Evolutionary conservation across 1,139 yeast species (phyloP).

Genomic region (Saccharomyces pastorianus): DNA sequence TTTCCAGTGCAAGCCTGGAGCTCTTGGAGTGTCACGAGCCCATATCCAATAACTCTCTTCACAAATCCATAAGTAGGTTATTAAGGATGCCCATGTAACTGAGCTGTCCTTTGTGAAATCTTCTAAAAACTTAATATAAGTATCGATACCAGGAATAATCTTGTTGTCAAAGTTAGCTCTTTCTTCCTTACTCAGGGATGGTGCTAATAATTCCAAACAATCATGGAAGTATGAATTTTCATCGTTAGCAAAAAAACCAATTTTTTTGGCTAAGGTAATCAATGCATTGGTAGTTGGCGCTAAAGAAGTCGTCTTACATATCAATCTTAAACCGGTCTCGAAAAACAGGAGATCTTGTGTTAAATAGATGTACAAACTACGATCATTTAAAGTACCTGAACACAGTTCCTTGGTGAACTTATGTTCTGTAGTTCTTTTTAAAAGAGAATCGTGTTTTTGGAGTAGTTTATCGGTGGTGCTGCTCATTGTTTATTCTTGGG

Average conservation of each 20-base stretch:
- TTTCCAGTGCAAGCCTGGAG: slow-evolving; percentile 37
- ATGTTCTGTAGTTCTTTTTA: slow-evolving; percentile 36
- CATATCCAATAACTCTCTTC: slow-evolving; percentile 47
- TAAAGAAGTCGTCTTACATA: slow-evolving; percentile 40
- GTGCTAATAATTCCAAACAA: slow-evolving; percentile 32
- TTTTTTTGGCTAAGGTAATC: slow-evolving; percentile 40
- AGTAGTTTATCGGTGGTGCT: slow-evolving; percentile 20
- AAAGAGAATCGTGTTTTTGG: slow-evolving; percentile 25
- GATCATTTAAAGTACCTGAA: slow-evolving; percentile 39
- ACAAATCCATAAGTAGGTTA: slow-evolving; percentile 42
- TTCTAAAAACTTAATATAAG: slow-evolving; percentile 35
- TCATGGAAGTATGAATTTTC: slow-evolving; percentile 43
- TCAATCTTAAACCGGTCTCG: slow-evolving; percentile 37
- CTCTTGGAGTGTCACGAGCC: slow-evolving; percentile 35
- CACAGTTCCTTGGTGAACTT: slow-evolving; percentile 42
- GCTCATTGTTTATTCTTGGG: slow-evolving; percentile 1
- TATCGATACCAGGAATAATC: slow-evolving; percentile 33
- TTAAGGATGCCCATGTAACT: slow-evolving; percentile 37
- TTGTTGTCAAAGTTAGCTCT: slow-evolving; percentile 19
- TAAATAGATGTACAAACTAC: slow-evolving; percentile 38
- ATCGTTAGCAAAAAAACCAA: slow-evolving; percentile 42
- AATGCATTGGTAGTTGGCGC: slow-evolving; percentile 38
- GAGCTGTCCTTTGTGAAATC: slow-evolving; percentile 29
- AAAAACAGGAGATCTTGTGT: slow-evolving; percentile 45
- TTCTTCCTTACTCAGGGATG: slow-evolving; percentile 16